Evolutionary conservation across 2,329 filamentous ascomycete genomes (phyloP).

Genomic region (Fusarium zealandicum): DNA sequence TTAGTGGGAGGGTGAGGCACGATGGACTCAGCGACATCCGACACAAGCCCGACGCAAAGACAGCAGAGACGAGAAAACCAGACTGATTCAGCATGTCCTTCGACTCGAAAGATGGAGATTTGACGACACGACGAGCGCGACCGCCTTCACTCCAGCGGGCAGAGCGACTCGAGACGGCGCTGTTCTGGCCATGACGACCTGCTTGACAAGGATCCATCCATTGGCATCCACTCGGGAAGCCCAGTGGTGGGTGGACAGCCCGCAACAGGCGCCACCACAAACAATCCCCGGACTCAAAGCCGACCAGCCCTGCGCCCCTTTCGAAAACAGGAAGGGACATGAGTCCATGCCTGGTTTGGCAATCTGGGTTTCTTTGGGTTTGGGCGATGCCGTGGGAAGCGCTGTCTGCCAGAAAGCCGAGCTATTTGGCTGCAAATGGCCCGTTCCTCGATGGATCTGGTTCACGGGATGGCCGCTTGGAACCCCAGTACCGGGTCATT

Average conservation of each 20-base stretch:
- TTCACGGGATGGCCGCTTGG: constrained; percentile 19
- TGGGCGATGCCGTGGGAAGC: not conserved
- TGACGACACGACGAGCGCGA: constrained; percentile 23
- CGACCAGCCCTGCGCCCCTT: constrained; percentile 37
- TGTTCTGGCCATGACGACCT: constrained; percentile 41
- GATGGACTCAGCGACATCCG: constrained; percentile 5
- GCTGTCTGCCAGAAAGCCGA: not conserved
- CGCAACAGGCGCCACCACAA: constrained; percentile 43
- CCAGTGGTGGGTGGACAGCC: constrained; percentile 42
- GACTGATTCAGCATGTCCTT: constrained; percentile 1
- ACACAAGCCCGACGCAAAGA: constrained; percentile 10
- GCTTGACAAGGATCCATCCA: constrained; percentile 39
- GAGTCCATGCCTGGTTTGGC: constrained; percentile 21
- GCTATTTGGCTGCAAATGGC: constrained; percentile 25
- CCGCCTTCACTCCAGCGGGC: constrained; percentile 27
- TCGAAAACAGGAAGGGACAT: constrained; percentile 22
- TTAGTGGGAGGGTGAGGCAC: constrained; percentile 19
- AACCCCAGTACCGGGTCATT: constrained; percentile 17
- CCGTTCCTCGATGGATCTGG: constrained; percentile 27
- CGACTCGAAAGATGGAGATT: constrained; percentile 12
- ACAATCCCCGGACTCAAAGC: constrained; percentile 41
- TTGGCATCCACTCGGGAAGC: constrained; percentile 43
- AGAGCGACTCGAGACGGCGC: constrained; percentile 39
- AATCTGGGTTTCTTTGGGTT: constrained; percentile 3
- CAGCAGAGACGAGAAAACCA: constrained; percentile 10